Evolutionary conservation across 352 stramenopile genomes (phyloP).

Genomic region (Phytophthora brassicae): DNA sequence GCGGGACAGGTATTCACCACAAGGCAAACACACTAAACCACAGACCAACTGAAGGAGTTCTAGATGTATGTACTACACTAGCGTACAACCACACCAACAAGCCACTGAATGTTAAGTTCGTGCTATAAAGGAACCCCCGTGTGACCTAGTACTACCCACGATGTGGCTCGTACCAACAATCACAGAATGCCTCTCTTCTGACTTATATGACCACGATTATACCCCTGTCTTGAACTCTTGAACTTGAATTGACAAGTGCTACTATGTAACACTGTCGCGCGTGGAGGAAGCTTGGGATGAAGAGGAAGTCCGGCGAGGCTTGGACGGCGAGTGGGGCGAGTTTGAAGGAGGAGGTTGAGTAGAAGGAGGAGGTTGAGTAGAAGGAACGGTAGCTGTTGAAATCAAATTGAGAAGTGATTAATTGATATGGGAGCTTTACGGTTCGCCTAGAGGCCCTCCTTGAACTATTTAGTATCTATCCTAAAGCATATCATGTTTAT

Average conservation of each 20-base stretch:
- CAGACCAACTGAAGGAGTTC: constrained; percentile 6
- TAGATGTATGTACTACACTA: constrained; percentile 6
- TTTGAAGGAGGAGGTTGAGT: background rate
- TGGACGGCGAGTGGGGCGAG: background rate
- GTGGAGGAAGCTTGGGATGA: too few species aligned
- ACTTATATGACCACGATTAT: constrained; percentile 8
- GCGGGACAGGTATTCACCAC: constrained; percentile 10
- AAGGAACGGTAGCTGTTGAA: background rate
- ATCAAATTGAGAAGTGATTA: background rate
- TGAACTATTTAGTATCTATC: too few species aligned
- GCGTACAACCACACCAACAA: constrained; percentile 20
- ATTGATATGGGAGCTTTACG: too few species aligned
- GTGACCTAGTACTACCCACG: constrained; percentile 13
- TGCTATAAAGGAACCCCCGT: background rate
- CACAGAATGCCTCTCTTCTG: constrained; percentile 3
- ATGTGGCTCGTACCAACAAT: constrained; percentile 10
- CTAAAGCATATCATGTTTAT: too few species aligned
- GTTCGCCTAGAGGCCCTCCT: too few species aligned
- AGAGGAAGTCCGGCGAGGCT: too few species aligned
- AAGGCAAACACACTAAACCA: constrained; percentile 8
- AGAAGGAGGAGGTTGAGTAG: too few species aligned
- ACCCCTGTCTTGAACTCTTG: constrained; percentile 6
- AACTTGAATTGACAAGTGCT: constrained; percentile 12
- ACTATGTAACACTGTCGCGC: constrained; percentile 7
- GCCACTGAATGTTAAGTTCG: constrained; percentile 16